Evolutionary conservation across 805 yeast genomes (phyloP).

Genomic region (Cyberlindnera suaveolens): DNA sequence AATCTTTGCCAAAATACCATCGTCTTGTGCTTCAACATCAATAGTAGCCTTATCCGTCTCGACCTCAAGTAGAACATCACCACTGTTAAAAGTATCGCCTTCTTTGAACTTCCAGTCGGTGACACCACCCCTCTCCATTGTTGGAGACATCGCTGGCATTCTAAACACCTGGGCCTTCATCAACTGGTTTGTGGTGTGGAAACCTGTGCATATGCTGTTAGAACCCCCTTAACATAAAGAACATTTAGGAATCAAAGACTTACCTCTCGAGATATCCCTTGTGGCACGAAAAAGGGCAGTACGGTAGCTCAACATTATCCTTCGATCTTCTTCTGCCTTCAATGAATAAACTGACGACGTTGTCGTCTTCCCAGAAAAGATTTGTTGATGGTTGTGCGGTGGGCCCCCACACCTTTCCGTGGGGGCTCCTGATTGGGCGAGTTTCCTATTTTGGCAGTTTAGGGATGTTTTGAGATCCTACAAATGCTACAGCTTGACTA

Average conservation of each 20-base stretch:
- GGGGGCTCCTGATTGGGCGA: too few relatives aligned
- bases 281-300: background rate
- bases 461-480: too few relatives aligned
- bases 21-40: conserved; percentile 86
- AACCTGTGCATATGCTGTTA: conserved; percentile 5
- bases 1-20: conserved; percentile 82
- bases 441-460: background rate
- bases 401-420: too few relatives aligned
- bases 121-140: conserved; percentile 94
- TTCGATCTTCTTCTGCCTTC: too few relatives aligned
- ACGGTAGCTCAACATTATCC: conserved; percentile 10
- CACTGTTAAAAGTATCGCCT: conserved; percentile 68
- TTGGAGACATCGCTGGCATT: conserved; percentile 99
- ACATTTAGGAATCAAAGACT: background rate
- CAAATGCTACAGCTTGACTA: too few relatives aligned
- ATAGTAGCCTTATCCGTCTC: conserved; percentile 83
- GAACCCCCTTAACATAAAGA: background rate
- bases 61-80: conserved; percentile 78
- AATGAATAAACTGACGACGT: too few relatives aligned
- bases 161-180: conserved; percentile 43
- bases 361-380: too few relatives aligned
- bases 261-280: conserved; percentile 3
- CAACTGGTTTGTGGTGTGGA: conserved; percentile 21
- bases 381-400: too few relatives aligned
- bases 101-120: conserved; percentile 83